Conservation (phyloP, 169 alveolate species). For the Eimeria acervulina region DNA sequence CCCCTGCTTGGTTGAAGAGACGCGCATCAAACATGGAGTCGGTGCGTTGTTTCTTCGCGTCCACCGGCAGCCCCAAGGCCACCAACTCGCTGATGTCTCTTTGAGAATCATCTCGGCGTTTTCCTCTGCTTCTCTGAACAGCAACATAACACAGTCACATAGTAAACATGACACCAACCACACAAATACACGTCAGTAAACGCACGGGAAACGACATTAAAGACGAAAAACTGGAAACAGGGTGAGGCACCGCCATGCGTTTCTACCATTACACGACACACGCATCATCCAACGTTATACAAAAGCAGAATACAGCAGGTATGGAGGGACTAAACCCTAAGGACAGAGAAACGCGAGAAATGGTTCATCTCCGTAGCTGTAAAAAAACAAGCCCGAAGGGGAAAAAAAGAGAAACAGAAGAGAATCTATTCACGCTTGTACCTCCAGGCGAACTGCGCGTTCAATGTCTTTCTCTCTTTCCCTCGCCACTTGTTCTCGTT, state of each 20-base stretch:
- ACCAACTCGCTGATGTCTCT: slow-evolving; percentile 96
- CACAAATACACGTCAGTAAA: not conserved
- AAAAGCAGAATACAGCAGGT: too few species aligned
- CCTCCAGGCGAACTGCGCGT: slow-evolving; percentile 91
- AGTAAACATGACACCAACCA: not conserved
- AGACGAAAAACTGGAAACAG: too few species aligned
- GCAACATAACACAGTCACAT: not conserved
- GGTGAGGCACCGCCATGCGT: too few species aligned
- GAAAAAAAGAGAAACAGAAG: not conserved
- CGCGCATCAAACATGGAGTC: slow-evolving; percentile 93
- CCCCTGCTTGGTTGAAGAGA: slow-evolving; percentile 93
- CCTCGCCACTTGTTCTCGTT: slow-evolving; percentile 86
- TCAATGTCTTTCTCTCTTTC: slow-evolving; percentile 92
- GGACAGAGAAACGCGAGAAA: too few species aligned
- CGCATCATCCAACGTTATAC: too few species aligned
- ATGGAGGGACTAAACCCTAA: too few species aligned
- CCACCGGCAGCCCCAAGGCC: slow-evolving; percentile 94
- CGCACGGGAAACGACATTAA: not conserved
- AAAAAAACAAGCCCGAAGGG: not conserved
- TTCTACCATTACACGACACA: too few species aligned
- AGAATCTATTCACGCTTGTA: not conserved
- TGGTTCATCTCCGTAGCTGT: too few species aligned
- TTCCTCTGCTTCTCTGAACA: slow-evolving; percentile 90
- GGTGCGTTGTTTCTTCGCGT: slow-evolving; percentile 31
- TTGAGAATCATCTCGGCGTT: slow-evolving; percentile 93